These are phyloP conservation scores for Acidiella bohemica DNA, from an alignment of 495 filamentous ascomycete genomes.

Conservation along the genomic window DNA sequence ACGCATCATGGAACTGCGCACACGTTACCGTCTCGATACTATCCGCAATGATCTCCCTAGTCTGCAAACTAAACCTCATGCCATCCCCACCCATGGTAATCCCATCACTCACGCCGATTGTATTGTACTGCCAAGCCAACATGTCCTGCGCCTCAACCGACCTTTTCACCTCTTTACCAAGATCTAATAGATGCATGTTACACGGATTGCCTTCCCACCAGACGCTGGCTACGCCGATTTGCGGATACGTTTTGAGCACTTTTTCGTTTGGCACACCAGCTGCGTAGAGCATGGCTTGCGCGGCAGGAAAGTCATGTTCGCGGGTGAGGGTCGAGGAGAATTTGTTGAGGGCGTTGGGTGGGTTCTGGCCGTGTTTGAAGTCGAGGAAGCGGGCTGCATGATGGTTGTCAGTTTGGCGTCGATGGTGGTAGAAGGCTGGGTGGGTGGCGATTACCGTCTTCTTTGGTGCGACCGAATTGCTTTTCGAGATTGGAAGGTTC, in stretches of 20 bases:
- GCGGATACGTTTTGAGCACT: conserved; percentile 79
- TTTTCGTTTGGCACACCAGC: conserved; percentile 75
- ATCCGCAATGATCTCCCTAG: conserved; percentile 88
- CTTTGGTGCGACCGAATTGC: conserved; percentile 25
- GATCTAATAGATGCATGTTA: conserved; percentile 61
- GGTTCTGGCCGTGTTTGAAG: conserved; percentile 46
- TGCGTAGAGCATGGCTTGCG: conserved; percentile 94
- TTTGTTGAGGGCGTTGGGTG: conserved; percentile 50
- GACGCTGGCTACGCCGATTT: conserved; percentile 78
- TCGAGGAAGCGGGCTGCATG: conserved; percentile 50
- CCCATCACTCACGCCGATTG: conserved; percentile 82
- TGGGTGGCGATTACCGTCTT: no score
- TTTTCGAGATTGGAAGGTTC: conserved; percentile 33
- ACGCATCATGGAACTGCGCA: conserved; percentile 66
- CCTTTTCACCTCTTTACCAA: conserved; percentile 83
- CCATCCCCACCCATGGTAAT: conserved; percentile 97
- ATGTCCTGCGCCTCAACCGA: conserved; percentile 69
- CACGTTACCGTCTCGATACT: conserved; percentile 87
- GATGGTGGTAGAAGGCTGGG: no score
- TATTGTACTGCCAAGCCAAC: conserved; percentile 90
- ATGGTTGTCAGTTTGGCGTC: no score
- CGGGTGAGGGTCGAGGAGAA: conserved; percentile 59
- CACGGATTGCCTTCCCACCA: conserved; percentile 99
- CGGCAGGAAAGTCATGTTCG: conserved; percentile 86
- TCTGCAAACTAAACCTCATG: conserved; percentile 95